Conservation (phyloP, 495 filamentous ascomycete species). For the Aspergillus carlsbadensis region DNA sequence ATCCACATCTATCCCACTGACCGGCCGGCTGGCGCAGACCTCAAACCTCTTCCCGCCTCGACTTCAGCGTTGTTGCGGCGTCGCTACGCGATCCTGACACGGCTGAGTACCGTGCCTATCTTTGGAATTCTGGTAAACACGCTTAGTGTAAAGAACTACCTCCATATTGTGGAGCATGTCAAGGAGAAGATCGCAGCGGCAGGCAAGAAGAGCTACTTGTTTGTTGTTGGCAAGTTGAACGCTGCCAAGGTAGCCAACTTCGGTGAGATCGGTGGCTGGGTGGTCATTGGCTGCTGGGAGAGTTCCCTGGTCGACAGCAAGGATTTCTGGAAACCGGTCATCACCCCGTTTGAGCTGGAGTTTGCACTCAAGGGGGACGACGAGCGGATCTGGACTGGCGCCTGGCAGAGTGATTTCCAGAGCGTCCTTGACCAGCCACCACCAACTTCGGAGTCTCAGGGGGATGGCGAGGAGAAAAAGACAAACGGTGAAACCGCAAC, state of each 20-base stretch:
- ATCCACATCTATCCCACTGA: slow-evolving; percentile 78
- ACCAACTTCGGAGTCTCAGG: slow-evolving; percentile 20
- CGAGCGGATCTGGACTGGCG: slow-evolving; percentile 71
- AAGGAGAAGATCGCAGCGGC: slow-evolving; percentile 66
- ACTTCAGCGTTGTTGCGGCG: slow-evolving; percentile 67
- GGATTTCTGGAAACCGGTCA: slow-evolving; percentile 80
- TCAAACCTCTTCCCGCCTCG: slow-evolving; percentile 46
- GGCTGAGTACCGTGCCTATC: slow-evolving; percentile 74
- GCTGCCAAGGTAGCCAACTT: slow-evolving; percentile 97
- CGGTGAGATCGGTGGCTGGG: slow-evolving; percentile 91
- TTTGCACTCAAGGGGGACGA: slow-evolving; percentile 69
- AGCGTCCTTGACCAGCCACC: slow-evolving; percentile 44
- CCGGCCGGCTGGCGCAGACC: slow-evolving; percentile 26
- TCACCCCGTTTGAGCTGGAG: slow-evolving; percentile 89
- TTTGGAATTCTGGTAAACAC: slow-evolving; percentile 96
- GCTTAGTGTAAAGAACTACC: slow-evolving; percentile 85
- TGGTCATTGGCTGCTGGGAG: slow-evolving; percentile 98
- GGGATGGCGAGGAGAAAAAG: slow-evolving; percentile 17
- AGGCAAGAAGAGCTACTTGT: slow-evolving; percentile 91
- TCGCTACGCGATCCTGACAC: slow-evolving; percentile 82
- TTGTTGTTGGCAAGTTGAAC: slow-evolving; percentile 96
- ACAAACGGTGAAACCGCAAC: slow-evolving; percentile 25
- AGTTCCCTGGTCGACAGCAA: slow-evolving; percentile 83
- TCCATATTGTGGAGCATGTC: slow-evolving; percentile 72
- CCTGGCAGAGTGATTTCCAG: slow-evolving; percentile 76